phyloP scores from a whole-genome alignment of 305 asterid species.

The Fraxinus dipetala region DNA sequence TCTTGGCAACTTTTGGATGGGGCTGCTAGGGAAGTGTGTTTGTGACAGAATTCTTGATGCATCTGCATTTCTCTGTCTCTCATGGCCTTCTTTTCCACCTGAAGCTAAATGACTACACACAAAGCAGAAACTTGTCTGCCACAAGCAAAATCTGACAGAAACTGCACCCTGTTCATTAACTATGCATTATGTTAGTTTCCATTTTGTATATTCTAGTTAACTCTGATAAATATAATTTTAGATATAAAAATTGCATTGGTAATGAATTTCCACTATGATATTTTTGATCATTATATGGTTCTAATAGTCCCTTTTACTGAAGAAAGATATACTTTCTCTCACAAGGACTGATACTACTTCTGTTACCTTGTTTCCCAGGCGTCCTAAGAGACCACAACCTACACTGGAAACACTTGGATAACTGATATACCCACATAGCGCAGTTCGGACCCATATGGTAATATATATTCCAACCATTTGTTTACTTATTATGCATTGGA shows the following conservation, averaged over 20 bases:
- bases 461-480: conserved; percentile 69
- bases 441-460: conserved; percentile 54
- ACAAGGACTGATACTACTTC: neutral
- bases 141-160: conserved; percentile 57
- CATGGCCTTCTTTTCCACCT: conserved; percentile 63
- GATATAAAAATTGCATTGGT: neutral
- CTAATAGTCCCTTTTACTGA: neutral
- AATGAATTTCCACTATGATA: neutral
- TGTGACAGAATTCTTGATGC: conserved; percentile 45
- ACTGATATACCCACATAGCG: conserved; percentile 36
- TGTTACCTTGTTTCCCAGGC: conserved; percentile 65
- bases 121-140: conserved; percentile 61
- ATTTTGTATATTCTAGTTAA: conserved; percentile 15
- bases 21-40: conserved; percentile 43
- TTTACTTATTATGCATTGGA: conserved; percentile 50
- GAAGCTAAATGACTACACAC: conserved; percentile 70
- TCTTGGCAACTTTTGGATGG: conserved; percentile 44
- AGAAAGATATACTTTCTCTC: neutral
- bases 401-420: conserved; percentile 47
- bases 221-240: neutral
- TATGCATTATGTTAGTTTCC: conserved; percentile 19
- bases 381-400: conserved; percentile 64
- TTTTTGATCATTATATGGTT: neutral
- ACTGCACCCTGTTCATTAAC: conserved; percentile 56
- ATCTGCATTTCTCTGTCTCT: conserved; percentile 52